Base-by-base conservation (phyloP, 352 stramenopile species). In the Phytophthora foliorum region DNA sequence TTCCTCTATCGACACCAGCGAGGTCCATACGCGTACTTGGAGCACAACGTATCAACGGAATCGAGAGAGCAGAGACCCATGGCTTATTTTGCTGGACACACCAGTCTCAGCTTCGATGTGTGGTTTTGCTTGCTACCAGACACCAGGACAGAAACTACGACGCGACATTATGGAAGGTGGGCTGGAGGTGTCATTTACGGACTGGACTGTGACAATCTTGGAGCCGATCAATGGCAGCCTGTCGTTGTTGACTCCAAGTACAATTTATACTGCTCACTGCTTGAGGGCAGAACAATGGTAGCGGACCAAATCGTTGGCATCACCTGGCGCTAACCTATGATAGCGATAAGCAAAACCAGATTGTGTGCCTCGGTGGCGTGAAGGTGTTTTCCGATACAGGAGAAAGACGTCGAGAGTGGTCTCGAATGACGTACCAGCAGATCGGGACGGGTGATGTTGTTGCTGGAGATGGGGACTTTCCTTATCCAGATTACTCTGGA, bases 231-330 rank as follows among this genome's bases (percentile, higher is more conserved):
- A 8, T 77, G 58, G 67, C 72, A 77, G 49, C 65, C 70, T 6
- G 60, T 72, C 7, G 63, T 73, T 46, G 56, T 80, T 49, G 63
- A 75, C 19, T 63, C 64, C 4, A 34, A 67, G 1, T 61, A 41
- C 29, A 80, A 74, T 44, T 61, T 77, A 7, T 75, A 75, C 49
- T 77, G 73, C 52, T 75, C 68, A 1, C 49, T 80, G 34, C 49
- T 80, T 9, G 68, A 63, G 41, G 57, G 57, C 14, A 56, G 56
- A 36, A 57, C 53, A n/a, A 60, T 69, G 14, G 55, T 75, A 44
- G 69, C 63, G 1, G n/a, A 45, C 25, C 54, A 7, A 55, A 66
- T 13, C 63, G 57, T 11, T 84, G 77, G 77, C 74, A 80, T 24
- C 70, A 84, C 29, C 31, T 83, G 34, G 72, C 59, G 4, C 57